These are phyloP conservation scores for Arctium minus DNA, from an alignment of 129 eudicot genomes.

Conservation along the genomic window DNA sequence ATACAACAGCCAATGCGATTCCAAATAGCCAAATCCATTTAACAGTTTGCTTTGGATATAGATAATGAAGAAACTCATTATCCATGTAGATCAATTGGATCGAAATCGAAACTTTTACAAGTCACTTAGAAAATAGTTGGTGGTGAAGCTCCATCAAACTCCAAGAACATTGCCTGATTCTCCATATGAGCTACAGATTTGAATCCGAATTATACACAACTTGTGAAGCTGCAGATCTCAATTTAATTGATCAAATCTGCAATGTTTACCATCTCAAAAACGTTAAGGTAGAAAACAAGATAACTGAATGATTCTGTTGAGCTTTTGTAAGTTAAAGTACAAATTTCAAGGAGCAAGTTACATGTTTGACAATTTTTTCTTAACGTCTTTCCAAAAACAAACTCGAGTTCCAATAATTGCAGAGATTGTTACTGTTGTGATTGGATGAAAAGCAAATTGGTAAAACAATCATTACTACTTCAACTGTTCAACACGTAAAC, in stretches of 20 bases:
- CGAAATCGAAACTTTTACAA: not conserved
- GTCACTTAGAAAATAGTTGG: not conserved
- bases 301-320: not conserved
- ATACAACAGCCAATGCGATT: conserved; percentile 27
- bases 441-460: not conserved
- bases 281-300: not conserved
- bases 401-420: too few species aligned
- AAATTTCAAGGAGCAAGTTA: too few species aligned
- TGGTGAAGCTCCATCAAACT: not conserved
- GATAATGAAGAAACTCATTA: conserved; percentile 21
- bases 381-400: too few species aligned
- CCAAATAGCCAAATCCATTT: conserved; percentile 37
- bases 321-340: too few species aligned
- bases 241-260: not conserved
- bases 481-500: not conserved
- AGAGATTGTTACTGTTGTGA: not conserved
- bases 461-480: not conserved
- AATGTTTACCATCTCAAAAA: not conserved
- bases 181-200: not conserved
- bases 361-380: too few species aligned
- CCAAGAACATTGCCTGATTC: not conserved
- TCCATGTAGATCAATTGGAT: conserved; percentile 35
- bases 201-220: not conserved
- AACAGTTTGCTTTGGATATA: conserved; percentile 22
- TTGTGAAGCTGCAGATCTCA: not conserved